phyloP scores from a whole-genome alignment of 192 early-diverging fungal genomes.

The Podochytrium sp. region DNA sequence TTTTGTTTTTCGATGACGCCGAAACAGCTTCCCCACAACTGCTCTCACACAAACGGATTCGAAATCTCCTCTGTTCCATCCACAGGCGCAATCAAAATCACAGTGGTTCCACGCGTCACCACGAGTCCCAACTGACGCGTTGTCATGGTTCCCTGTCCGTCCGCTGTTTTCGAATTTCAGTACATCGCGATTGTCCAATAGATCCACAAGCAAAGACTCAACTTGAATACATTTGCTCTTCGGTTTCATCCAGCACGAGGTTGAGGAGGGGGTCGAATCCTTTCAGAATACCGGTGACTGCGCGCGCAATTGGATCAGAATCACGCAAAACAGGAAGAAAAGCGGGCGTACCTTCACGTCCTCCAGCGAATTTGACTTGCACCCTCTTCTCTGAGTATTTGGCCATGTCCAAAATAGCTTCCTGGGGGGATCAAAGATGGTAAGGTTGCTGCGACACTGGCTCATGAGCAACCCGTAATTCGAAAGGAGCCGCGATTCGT shows the following conservation, averaged over 20 bases:
- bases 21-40: neutral
- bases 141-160: constrained; percentile 39
- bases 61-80: constrained; percentile 90
- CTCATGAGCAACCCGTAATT: too few species aligned
- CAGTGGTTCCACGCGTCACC: constrained; percentile 85
- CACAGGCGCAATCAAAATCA: constrained; percentile 88
- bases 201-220: neutral
- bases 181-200: constrained; percentile 7
- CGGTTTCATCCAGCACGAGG: constrained; percentile 91
- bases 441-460: too few species aligned
- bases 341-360: constrained; percentile 82
- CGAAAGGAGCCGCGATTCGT: too few species aligned
- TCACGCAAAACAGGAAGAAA: neutral
- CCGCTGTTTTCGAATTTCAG: neutral
- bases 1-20: too few species aligned
- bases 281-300: constrained; percentile 89
- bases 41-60: constrained; percentile 72
- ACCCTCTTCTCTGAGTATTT: constrained; percentile 95
- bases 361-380: constrained; percentile 90
- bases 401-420: constrained; percentile 89
- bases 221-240: constrained; percentile 66
- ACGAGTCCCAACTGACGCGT: constrained; percentile 81
- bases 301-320: neutral
- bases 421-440: too few species aligned
- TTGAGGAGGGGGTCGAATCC: constrained; percentile 93